Conservation (phyloP, 139 green algal genomes). For the Pleodorina starrii region DNA sequence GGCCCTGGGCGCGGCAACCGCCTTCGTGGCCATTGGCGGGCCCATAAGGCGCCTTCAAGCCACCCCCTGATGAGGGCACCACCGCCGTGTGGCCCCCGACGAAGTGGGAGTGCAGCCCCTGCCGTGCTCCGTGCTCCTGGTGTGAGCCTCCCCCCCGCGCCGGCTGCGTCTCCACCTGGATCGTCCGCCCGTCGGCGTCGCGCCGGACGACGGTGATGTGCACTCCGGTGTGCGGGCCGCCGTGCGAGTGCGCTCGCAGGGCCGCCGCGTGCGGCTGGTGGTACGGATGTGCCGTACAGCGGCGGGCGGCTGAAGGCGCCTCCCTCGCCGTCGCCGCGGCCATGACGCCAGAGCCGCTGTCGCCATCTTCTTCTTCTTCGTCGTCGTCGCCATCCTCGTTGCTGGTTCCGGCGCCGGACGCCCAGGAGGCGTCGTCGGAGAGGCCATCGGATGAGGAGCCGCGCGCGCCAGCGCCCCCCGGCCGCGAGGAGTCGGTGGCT, state of each 20-base stretch:
- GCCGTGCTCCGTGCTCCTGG: neutral
- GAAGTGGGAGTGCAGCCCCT: no score
- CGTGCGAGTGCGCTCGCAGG: neutral
- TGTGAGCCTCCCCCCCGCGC: neutral
- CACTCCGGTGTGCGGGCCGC: neutral
- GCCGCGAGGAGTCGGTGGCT: neutral
- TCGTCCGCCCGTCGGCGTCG: neutral
- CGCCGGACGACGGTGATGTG: constrained; percentile 25
- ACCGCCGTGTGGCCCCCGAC: no score
- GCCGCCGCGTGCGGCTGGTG: neutral
- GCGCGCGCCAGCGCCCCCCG: neutral
- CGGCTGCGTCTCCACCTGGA: constrained; percentile 14
- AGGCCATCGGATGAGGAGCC: constrained; percentile 2
- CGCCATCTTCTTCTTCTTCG: neutral
- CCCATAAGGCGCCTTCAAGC: no score
- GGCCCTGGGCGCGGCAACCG: no score
- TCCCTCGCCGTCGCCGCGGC: neutral
- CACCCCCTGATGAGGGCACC: no score
- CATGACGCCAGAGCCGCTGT: constrained; percentile 1
- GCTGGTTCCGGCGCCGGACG: constrained; percentile 8
- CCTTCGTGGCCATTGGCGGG: no score
- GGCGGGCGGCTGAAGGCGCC: neutral
- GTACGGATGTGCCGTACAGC: no score
- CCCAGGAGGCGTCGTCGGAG: constrained; percentile 19
- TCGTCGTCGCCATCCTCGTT: neutral